Percentiles rank a stretch among this genome's conserved stretches.
phyloP scores from a whole-genome alignment of 176 grass and related monocot species.

The Avena sativa region DNA sequence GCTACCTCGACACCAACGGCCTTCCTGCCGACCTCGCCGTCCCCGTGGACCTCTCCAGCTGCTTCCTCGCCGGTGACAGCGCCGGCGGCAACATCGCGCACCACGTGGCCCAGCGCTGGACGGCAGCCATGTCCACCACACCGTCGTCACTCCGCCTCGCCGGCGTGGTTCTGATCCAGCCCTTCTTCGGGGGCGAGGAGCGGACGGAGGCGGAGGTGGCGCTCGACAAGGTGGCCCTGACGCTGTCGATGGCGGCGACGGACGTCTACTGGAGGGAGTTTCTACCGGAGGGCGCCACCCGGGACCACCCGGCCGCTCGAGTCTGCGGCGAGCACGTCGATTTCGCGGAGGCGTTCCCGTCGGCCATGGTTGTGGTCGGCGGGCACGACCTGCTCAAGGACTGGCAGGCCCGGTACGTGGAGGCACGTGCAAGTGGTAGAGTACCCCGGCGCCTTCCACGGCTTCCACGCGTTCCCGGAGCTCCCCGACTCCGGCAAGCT shows the following conservation, averaged over 20 bases:
- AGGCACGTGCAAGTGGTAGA: constrained; percentile 27
- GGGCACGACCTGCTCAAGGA: constrained; percentile 56
- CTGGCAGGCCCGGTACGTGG: constrained; percentile 64
- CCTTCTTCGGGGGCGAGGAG: constrained; percentile 60
- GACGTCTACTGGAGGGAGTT: constrained; percentile 50
- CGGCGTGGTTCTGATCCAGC: constrained; percentile 53
- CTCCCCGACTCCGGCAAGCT: constrained; percentile 31
- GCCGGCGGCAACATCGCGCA: constrained; percentile 24
- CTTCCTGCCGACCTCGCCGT: background rate
- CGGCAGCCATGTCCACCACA: background rate
- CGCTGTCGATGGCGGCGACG: constrained; percentile 27
- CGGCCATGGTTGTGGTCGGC: constrained; percentile 55
- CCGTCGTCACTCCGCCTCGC: constrained; percentile 24
- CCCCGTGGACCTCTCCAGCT: constrained; percentile 34
- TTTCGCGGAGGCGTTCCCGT: constrained; percentile 47
- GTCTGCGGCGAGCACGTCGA: constrained; percentile 3
- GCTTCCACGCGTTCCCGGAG: constrained; percentile 51
- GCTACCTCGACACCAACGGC: constrained; percentile 39
- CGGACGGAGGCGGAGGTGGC: constrained; percentile 40
- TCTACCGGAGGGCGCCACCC: constrained; percentile 42
- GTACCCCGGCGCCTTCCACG: constrained; percentile 44
- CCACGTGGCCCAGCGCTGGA: constrained; percentile 10
- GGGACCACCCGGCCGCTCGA: constrained; percentile 45
- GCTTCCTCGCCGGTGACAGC: constrained; percentile 61
- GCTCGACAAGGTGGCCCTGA: constrained; percentile 16